These are phyloP conservation scores for Vinca minor DNA, from an alignment of 257 asterid species.

Conservation along the genomic window DNA sequence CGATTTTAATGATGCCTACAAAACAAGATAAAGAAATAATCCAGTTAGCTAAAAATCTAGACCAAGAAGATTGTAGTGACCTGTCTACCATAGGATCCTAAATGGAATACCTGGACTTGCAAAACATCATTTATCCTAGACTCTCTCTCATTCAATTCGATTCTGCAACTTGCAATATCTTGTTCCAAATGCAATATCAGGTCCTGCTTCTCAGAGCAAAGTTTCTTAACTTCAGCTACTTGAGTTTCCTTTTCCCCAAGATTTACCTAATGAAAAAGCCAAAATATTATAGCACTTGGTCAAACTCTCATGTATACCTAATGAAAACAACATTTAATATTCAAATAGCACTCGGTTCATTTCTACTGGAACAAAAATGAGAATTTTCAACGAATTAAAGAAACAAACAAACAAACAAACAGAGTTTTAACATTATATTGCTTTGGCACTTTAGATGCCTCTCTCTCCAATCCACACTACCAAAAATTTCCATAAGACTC, in stretches of 20 bases:
- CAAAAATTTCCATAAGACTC: too few species aligned
- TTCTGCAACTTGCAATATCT: conserved; percentile 54
- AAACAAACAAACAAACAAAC: too few species aligned
- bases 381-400: neutral
- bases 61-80: neutral
- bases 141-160: conserved; percentile 56
- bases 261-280: conserved; percentile 16
- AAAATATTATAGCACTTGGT: neutral
- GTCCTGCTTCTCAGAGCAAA: conserved; percentile 56
- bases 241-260: conserved; percentile 58
- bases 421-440: neutral
- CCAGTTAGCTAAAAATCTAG: neutral
- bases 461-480: too few species aligned
- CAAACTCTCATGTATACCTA: neutral
- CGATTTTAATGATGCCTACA: conserved; percentile 42
- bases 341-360: neutral
- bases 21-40: neutral
- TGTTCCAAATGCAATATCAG: conserved; percentile 46
- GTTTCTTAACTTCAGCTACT: conserved; percentile 51
- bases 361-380: too few species aligned
- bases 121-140: conserved; percentile 43
- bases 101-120: conserved; percentile 38
- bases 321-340: neutral
- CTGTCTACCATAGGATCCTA: neutral
- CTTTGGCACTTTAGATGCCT: too few species aligned